Base-by-base conservation (phyloP, 208 protist species). In the Herpetomonas samuelpessoai region DNA sequence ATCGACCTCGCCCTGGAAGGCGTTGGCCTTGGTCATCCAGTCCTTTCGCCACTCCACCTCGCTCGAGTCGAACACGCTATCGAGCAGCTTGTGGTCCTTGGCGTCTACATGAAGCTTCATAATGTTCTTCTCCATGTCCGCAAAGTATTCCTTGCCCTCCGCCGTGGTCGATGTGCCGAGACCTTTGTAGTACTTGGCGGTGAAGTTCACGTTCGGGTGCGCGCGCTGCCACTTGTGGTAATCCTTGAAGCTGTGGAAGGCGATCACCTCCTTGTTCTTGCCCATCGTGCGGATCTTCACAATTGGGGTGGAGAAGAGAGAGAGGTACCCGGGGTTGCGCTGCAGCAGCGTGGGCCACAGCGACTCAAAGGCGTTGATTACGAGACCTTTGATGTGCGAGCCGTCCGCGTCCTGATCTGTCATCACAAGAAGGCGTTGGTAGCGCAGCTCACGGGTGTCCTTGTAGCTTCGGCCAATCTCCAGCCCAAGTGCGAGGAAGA, bases 311-410 rank as follows among this genome's bases (percentile, higher is more conserved):
- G 99, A 98, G 79, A 99, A 99, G 58, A 92, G 77, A 0, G 86
- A 91, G 66, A 95, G 84, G 76, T 88, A 94, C 52, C 91, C 91
- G 9, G 82, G 81, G 60, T 87, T 85, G 35, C 82, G 72, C 57
- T 89, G 76, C 51, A 99, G 79, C 22, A 99, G 80, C 16, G 68
- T 64, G 24, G 99, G 98, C 98, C 98, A 99, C 69, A 99, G 98
- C 28, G 91, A 88, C 79, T 99, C 97, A 35, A 99, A 90, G 51
- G 99, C 97, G 88, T 99, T 99, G 76, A 99, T 99, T 28, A 99
- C 74, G 18, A 99, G 86, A 51, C 99, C 99, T 71, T 99, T 99
- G 76, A 99, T 99, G 85, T 99, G 99, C 50, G 99, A 99, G n/a
- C 99, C 99, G 86, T 99, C 99, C 31, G 97, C 90, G 90, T 99